A percentile compares a stretch with the other conserved stretches of the same genome.
Evolutionary conservation across 345 rosid genomes (phyloP).

Genomic region (Hypericum perforatum): DNA sequence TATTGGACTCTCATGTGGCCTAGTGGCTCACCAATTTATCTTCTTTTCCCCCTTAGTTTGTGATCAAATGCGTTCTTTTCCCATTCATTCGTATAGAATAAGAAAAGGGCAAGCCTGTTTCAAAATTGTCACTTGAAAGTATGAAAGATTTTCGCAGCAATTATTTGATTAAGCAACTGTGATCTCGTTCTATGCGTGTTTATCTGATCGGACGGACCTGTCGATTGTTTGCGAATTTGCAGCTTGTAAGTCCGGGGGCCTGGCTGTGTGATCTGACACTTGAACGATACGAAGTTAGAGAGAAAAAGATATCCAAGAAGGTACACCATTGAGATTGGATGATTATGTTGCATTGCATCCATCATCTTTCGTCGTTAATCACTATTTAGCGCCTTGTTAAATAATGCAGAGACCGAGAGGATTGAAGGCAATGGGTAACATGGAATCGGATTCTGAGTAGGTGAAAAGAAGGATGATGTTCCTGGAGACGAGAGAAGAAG

Average conservation of each 20-base stretch:
- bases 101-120: too few relatives aligned
- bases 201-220: neutral
- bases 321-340: conserved; percentile 10
- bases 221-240: neutral
- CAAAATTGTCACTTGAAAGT: too few relatives aligned
- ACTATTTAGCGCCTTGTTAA: too few relatives aligned
- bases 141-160: too few relatives aligned
- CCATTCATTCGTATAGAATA: too few relatives aligned
- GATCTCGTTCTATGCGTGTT: neutral
- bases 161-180: too few relatives aligned
- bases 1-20: too few relatives aligned
- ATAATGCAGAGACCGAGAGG: conserved; percentile 48
- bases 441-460: conserved; percentile 46
- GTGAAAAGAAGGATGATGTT: neutral
- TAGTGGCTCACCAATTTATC: too few relatives aligned
- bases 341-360: neutral
- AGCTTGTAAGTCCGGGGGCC: conserved; percentile 46
- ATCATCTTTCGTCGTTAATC: neutral
- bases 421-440: conserved; percentile 45
- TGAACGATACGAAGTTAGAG: conserved; percentile 49
- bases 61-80: too few relatives aligned
- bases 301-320: conserved; percentile 55
- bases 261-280: conserved; percentile 52
- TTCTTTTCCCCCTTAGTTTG: too few relatives aligned
- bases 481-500: neutral